Evolutionary conservation across 2,329 filamentous ascomycete genomes (phyloP), one percentile per base, ranked within the genome.

Genomic region (Alternaria ventricosa): DNA sequence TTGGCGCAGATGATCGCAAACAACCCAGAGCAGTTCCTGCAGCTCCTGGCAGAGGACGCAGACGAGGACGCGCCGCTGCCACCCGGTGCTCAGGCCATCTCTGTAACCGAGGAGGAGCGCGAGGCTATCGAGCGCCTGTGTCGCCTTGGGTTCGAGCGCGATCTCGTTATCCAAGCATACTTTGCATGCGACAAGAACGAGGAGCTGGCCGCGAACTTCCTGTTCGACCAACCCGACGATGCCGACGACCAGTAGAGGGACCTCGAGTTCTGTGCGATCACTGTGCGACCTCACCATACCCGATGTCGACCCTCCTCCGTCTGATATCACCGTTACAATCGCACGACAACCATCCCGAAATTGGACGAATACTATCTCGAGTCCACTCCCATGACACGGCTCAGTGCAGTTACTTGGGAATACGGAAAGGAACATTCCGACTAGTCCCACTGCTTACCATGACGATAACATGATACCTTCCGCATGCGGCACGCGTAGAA

Each of bases 151-250:
- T 99, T 99, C 79, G 90, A 95, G 74, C 90, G 94, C 64, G 94
- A 98, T 73, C 89, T 94, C 73, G 96, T 96, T 55, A 97, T 98
- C 71, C 95, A 99, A 83, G 96, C 96, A 25, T 99, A 98, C 84
- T 99, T 99, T 79, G 96, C 96, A 33, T 99, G 96, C 81, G 96
- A 99, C 82, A 99, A 98, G 88, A 98, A 99, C 81, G 96, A 99
- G 83, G 96, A 99, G 82, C 87, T 99, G 55, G 96, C 96, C 1
- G 96, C 96, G 68, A 99, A 99, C 83, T 98, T 97, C 82, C 86
- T 99, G 64, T 99, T 99, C 78, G 96, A 99, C 75, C 94, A 98
- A 83, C 94, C 94, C 10, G 94, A 97, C 65, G 94, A 97, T 51
- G 90, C 92, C 36, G 89, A 91, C 61, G 82, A 84, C 55, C 75